A percentile compares a stretch with the other conserved stretches of the same genome.
Conservation (phyloP, 495 filamentous ascomycete species). For the Tetracladium setigerum region DNA sequence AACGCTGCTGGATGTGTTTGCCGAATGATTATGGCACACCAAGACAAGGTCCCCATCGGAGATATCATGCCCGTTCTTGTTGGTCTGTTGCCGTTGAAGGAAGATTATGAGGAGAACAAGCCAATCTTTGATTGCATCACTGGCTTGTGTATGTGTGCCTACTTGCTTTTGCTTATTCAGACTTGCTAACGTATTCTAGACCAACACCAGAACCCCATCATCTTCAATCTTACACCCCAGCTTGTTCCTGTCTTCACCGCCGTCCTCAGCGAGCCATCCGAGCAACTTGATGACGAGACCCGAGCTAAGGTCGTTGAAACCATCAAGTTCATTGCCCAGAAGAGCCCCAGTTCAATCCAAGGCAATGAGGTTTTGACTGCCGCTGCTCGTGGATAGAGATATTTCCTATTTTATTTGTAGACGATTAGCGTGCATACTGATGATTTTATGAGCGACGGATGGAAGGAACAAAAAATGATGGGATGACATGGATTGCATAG, state of each 20-base stretch:
- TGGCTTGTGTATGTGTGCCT: conserved; percentile 62
- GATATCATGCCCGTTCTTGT: conserved; percentile 79
- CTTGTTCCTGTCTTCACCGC: conserved; percentile 74
- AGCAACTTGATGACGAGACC: conserved; percentile 79
- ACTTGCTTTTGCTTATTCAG: conserved; percentile 9
- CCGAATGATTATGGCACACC: conserved; percentile 83
- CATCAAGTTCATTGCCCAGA: conserved; percentile 61
- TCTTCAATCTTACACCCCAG: conserved; percentile 66
- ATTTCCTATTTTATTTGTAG: conserved; percentile 1
- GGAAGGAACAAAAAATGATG: neutral
- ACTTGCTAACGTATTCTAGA: conserved; percentile 37
- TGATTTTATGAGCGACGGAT: conserved; percentile 4
- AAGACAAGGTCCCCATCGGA: conserved; percentile 66
- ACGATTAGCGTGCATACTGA: neutral
- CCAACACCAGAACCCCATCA: conserved; percentile 60
- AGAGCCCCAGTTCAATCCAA: conserved; percentile 20
- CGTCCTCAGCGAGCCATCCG: conserved; percentile 69
- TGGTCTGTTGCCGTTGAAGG: conserved; percentile 74
- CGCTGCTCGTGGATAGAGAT: conserved; percentile 2
- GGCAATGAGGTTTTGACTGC: conserved; percentile 15
- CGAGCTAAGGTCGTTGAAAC: conserved; percentile 60
- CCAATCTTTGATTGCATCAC: conserved; percentile 84
- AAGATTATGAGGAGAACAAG: conserved; percentile 95
- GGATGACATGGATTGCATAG: no score
- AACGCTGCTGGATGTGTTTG: conserved; percentile 90